phyloP scores from a whole-genome alignment of 1,139 yeast genomes.

The Magnusiomyces sp. region DNA sequence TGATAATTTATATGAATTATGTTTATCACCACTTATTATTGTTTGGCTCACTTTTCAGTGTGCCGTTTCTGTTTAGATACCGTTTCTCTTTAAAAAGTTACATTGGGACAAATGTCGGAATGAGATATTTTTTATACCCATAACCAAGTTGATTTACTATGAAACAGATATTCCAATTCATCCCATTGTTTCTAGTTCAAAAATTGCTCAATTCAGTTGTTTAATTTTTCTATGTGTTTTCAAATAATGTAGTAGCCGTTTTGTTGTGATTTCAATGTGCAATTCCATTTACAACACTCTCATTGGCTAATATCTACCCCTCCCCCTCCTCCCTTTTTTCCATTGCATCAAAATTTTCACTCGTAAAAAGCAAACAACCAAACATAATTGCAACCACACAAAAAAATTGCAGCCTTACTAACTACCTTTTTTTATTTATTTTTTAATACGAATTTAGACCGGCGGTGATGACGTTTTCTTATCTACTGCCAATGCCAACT shows the following conservation, averaged over 20 bases:
- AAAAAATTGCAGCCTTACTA: background rate
- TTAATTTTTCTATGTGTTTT: background rate
- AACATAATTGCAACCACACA: background rate
- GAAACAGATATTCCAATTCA: background rate
- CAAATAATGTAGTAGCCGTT: background rate
- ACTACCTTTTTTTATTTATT: background rate
- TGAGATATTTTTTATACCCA: background rate
- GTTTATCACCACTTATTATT: too few relatives aligned
- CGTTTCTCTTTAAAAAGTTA: too few relatives aligned
- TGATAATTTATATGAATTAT: too few relatives aligned
- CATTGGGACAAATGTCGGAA: too few relatives aligned
- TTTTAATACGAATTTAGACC: constrained; percentile 5
- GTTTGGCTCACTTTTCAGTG: too few relatives aligned
- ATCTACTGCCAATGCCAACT: constrained; percentile 78
- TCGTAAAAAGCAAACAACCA: background rate
- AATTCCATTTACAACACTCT: background rate
- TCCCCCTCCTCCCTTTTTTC: background rate
- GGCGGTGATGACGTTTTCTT: constrained; percentile 55
- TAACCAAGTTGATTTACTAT: background rate
- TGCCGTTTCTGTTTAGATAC: too few relatives aligned
- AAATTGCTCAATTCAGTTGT: background rate
- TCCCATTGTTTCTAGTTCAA: background rate
- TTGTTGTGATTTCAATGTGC: background rate
- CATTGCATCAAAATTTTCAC: background rate
- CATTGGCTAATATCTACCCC: background rate